phyloP scores from a whole-genome alignment of 106 monocot genomes.

The Alisma plantagoaquatica region DNA sequence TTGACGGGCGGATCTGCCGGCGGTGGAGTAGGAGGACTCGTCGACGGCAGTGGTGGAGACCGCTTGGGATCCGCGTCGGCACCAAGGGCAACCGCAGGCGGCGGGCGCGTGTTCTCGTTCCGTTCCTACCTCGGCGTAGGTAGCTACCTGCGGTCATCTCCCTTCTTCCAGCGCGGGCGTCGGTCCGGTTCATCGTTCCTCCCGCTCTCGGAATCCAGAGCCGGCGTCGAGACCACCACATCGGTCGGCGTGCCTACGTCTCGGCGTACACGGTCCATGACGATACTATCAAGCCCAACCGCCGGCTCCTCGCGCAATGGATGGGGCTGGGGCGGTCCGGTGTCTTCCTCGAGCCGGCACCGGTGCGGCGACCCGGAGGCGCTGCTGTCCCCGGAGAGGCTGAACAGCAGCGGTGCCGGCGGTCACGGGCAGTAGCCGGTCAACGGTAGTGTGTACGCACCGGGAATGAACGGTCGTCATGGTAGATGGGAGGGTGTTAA shows the following conservation, averaged over 20 bases:
- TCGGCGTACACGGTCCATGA: constrained; percentile 44
- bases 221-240: not conserved
- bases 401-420: too few species aligned
- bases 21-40: constrained; percentile 9
- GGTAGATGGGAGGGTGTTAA: too few species aligned
- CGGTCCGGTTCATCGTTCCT: constrained; percentile 24
- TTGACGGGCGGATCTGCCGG: constrained; percentile 31
- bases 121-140: too few species aligned
- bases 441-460: too few species aligned
- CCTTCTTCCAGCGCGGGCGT: constrained; percentile 17
- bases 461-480: too few species aligned
- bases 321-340: constrained; percentile 20
- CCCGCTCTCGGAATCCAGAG: constrained; percentile 29
- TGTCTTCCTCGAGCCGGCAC: constrained; percentile 75
- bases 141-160: too few species aligned
- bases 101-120: too few species aligned
- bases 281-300: constrained; percentile 40
- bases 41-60: too few species aligned
- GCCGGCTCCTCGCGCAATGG: constrained; percentile 15
- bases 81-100: too few species aligned
- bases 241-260: constrained; percentile 21
- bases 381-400: constrained; percentile 83
- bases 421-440: constrained; percentile 27
- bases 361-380: constrained; percentile 90
- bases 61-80: too few species aligned